Conservation (phyloP, 768 basidiomycete genomes). For the Hemileccinum rubropunctum region DNA sequence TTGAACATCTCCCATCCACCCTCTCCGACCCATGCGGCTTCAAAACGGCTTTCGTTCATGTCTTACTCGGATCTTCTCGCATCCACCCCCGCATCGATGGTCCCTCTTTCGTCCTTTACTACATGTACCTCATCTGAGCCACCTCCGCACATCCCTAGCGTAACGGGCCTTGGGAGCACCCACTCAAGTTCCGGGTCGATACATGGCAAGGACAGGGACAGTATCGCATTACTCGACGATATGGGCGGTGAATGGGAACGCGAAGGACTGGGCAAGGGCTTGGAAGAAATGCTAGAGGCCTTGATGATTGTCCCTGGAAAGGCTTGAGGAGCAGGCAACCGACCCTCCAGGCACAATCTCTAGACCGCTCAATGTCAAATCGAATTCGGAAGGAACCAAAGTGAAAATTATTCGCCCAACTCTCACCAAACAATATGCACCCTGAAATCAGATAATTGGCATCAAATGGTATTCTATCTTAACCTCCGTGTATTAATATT, state of each 20-base stretch:
- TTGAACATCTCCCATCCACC: slow-evolving; percentile 35
- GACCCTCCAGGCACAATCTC: too few species aligned
- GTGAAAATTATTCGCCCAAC: not conserved
- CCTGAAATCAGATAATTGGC: slow-evolving; percentile 17
- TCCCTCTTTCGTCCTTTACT: slow-evolving; percentile 72
- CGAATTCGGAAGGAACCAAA: not conserved
- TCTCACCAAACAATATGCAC: slow-evolving; percentile 5
- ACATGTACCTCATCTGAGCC: slow-evolving; percentile 57
- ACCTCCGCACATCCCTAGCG: slow-evolving; percentile 71
- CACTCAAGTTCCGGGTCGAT: slow-evolving; percentile 28
- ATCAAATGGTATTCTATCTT: slow-evolving; percentile 15
- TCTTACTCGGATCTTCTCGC: slow-evolving; percentile 84
- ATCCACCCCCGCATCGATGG: slow-evolving; percentile 68
- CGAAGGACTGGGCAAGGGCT: slow-evolving; percentile 75
- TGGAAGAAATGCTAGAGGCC: slow-evolving; percentile 79
- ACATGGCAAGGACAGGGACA: slow-evolving; percentile 36
- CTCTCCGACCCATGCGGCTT: slow-evolving; percentile 45
- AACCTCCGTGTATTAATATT: slow-evolving; percentile 24
- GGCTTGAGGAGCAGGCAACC: slow-evolving; percentile 14
- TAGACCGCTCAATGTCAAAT: not conserved
- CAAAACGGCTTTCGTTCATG: slow-evolving; percentile 84
- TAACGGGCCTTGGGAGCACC: slow-evolving; percentile 42
- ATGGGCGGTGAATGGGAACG: slow-evolving; percentile 86
- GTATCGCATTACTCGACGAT: slow-evolving; percentile 52
- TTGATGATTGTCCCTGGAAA: slow-evolving; percentile 36